phyloP scores from a whole-genome alignment of 2,329 filamentous ascomycete species.

The Paradendryphiella salina region DNA sequence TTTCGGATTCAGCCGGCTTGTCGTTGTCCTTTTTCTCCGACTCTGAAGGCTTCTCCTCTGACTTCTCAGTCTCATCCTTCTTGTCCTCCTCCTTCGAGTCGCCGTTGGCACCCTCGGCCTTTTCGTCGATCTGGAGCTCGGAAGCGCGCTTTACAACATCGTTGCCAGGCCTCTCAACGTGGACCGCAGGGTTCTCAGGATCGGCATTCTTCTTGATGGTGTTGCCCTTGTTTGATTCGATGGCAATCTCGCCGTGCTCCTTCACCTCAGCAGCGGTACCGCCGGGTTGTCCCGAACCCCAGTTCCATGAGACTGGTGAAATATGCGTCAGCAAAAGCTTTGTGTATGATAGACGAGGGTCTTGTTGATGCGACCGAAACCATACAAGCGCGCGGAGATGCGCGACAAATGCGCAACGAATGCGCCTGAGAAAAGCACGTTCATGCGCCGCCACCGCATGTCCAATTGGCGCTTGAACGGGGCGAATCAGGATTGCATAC shows the following conservation, averaged over 20 bases:
- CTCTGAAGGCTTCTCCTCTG: slow-evolving; percentile 41
- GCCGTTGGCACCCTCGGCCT: slow-evolving; percentile 44
- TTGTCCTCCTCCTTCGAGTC: slow-evolving; percentile 41
- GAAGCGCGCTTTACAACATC: slow-evolving; percentile 67
- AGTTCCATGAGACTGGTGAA: slow-evolving; percentile 64
- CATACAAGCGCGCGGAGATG: slow-evolving; percentile 11
- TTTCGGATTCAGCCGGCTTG: slow-evolving; percentile 36
- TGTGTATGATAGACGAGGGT: slow-evolving; percentile 28
- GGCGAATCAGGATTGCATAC: slow-evolving; percentile 22
- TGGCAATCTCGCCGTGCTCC: slow-evolving; percentile 62
- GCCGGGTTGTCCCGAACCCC: slow-evolving; percentile 58
- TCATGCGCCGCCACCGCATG: neutral
- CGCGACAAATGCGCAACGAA: slow-evolving; percentile 4
- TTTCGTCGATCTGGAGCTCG: slow-evolving; percentile 61
- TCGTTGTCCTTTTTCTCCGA: slow-evolving; percentile 34
- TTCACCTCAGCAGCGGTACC: slow-evolving; percentile 63
- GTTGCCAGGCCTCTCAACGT: slow-evolving; percentile 62
- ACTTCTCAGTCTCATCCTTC: slow-evolving; percentile 39
- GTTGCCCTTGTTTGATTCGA: slow-evolving; percentile 65
- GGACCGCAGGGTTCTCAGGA: slow-evolving; percentile 63
- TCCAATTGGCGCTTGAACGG: neutral
- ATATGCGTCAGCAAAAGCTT: slow-evolving; percentile 7
- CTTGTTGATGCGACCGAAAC: slow-evolving; percentile 18
- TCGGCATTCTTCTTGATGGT: slow-evolving; percentile 66
- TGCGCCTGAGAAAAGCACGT: slow-evolving; percentile 1